A percentile compares a stretch with the other conserved stretches of the same genome.
These are phyloP conservation scores for Euphorbia celastroides DNA, from an alignment of 441 rosid genomes.

Conservation along the genomic window DNA sequence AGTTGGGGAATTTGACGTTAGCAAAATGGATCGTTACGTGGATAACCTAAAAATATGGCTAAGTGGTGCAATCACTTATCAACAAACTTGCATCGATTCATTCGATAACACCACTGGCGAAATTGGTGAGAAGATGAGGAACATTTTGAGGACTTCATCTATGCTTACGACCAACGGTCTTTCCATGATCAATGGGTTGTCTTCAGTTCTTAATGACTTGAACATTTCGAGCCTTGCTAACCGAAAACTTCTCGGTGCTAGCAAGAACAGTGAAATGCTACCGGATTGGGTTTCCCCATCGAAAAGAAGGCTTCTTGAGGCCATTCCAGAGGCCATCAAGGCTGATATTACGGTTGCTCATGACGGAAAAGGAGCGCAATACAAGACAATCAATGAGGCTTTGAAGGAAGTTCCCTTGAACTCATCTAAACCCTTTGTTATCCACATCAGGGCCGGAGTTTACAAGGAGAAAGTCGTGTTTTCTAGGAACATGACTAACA, in stretches of 20 bases:
- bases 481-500: slow-evolving; percentile 27
- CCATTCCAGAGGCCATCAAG: slow-evolving; percentile 20
- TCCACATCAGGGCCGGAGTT: slow-evolving; percentile 64
- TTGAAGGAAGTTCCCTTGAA: slow-evolving; percentile 36
- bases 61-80: slow-evolving; percentile 65
- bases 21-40: slow-evolving; percentile 29
- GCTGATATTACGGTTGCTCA: slow-evolving; percentile 54
- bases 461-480: slow-evolving; percentile 52
- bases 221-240: slow-evolving; percentile 21
- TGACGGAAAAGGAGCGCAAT: slow-evolving; percentile 77
- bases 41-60: slow-evolving; percentile 65
- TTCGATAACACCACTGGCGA: slow-evolving; percentile 51
- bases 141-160: slow-evolving; percentile 32
- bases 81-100: slow-evolving; percentile 65
- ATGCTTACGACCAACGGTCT: slow-evolving; percentile 64
- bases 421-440: slow-evolving; percentile 32
- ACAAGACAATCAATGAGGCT: slow-evolving; percentile 52
- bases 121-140: slow-evolving; percentile 44
- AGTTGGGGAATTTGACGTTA: slow-evolving; percentile 33
- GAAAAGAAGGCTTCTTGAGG: slow-evolving; percentile 33
- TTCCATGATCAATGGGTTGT: slow-evolving; percentile 50
- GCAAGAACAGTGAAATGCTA: slow-evolving; percentile 29
- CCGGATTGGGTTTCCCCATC: slow-evolving; percentile 46
- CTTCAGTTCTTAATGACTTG: slow-evolving; percentile 31
- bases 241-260: slow-evolving; percentile 12